A percentile compares a stretch with the other conserved stretches of the same genome.
Evolutionary conservation across 2,329 filamentous ascomycete species (phyloP).

Genomic region (Talaromyces atroroseus): DNA sequence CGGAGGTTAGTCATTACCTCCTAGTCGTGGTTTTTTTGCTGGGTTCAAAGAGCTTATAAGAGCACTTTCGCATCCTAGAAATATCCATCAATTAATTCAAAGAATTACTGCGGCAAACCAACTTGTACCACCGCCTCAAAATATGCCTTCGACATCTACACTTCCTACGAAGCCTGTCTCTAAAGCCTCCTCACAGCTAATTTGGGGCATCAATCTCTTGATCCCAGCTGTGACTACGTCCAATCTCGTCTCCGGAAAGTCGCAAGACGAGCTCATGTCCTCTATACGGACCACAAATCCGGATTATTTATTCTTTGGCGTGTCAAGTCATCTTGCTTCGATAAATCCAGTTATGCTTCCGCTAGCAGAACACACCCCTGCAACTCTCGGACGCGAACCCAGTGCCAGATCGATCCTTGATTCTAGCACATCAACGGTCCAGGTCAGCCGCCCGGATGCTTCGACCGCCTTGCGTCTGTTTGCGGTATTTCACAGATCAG

Average conservation of each 20-base stretch:
- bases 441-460: background rate
- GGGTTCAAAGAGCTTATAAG: background rate
- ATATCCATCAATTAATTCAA: constrained; percentile 3
- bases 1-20: background rate
- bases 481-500: constrained; percentile 6
- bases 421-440: background rate
- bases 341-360: constrained; percentile 4
- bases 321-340: constrained; percentile 4
- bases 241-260: too few relatives aligned
- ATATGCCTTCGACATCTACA: background rate
- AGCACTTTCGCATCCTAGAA: background rate
- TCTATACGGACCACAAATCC: constrained; percentile 1
- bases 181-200: background rate
- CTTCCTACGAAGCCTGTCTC: background rate
- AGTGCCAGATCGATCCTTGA: background rate
- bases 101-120: constrained; percentile 4
- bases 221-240: background rate
- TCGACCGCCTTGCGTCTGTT: constrained; percentile 4
- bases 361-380: background rate
- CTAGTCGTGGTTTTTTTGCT: background rate
- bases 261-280: too few relatives aligned
- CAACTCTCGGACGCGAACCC: background rate
- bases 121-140: background rate
- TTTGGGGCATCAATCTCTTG: constrained; percentile 7
- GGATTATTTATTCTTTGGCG: constrained; percentile 3